Base-by-base conservation (phyloP, 305 asterid species). In the Fraxinus floribunda region DNA sequence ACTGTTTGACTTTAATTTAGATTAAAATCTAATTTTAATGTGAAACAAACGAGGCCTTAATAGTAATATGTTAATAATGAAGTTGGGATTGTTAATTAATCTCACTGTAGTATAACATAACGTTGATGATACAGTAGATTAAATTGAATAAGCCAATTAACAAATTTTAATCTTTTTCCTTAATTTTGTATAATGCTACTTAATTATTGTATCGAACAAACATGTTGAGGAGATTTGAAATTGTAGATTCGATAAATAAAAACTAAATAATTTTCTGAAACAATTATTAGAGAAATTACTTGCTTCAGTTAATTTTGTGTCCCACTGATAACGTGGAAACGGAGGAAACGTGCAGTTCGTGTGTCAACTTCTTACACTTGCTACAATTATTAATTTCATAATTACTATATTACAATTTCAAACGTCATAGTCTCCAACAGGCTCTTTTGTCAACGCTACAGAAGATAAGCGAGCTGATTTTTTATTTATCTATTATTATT, bases 341-440 rank as follows among this genome's bases (percentile, higher is more conserved):
- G 87, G 87, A 81, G 46, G 46, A 39, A 76, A 85, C 87, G 87
- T 88, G 90, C 84, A 87, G 41, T 18, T 62, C 36, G 15, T 9
- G 57, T 0, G 57, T 46, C 57, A 46, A 46, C 57, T 3, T 46
- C 57, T 46, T 46, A 3, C n/a, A 46, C 57, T 46, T 13, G 1
- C 57, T 11, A 3, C 57, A 46, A 46, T 46, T 46, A 46, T 46
- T 46, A 46, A 46, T 46, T 46, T 46, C 18, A 46, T 13, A 46
- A 46, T 46, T 46, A 46, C 55, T 46, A 46, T 44, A 3, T 41
- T 10, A 10, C 49, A 80, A 55, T 26, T 66, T 36, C 78, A 77
- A 66, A 79, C 2, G 79, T 85, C 79, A 81, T 73, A 72, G 32
- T 44, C 74, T 49, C 44, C 7, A 13, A 13, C 7, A 15, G 55